These are phyloP conservation scores for Buddleja alternifolia DNA, from an alignment of 257 asterid genomes.

Conservation along the genomic window DNA sequence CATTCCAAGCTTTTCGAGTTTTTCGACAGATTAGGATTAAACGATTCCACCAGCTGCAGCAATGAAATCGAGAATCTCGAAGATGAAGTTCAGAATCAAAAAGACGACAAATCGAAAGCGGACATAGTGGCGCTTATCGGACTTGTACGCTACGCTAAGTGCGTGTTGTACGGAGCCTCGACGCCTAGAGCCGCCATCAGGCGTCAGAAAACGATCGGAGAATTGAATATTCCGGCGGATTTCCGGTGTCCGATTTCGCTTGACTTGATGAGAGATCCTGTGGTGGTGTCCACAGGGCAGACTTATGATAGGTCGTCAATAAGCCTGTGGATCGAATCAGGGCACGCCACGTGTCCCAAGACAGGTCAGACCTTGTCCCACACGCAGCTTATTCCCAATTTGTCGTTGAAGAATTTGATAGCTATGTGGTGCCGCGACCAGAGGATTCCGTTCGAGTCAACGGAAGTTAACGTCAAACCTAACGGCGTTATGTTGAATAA, in stretches of 20 bases:
- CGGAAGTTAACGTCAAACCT: constrained; percentile 43
- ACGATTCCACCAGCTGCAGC: constrained; percentile 62
- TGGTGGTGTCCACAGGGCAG: constrained; percentile 87
- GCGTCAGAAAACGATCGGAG: constrained; percentile 57
- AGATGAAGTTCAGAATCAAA: constrained; percentile 65
- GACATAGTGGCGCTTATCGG: constrained; percentile 69
- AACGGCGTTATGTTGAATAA: constrained; percentile 46
- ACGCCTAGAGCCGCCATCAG: constrained; percentile 49
- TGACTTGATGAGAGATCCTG: constrained; percentile 85
- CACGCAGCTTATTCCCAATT: constrained; percentile 58
- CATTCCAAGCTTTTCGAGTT: constrained; percentile 46
- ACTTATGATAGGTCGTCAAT: constrained; percentile 77
- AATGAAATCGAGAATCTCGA: constrained; percentile 76
- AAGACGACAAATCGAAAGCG: constrained; percentile 59
- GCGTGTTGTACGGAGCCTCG: constrained; percentile 88
- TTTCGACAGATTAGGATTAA: constrained; percentile 53
- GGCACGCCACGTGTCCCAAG: constrained; percentile 88
- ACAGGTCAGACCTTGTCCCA: constrained; percentile 77
- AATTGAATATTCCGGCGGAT: constrained; percentile 64
- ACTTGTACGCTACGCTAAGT: constrained; percentile 82
- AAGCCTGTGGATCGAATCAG: constrained; percentile 74
- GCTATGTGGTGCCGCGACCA: constrained; percentile 86
- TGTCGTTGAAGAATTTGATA: constrained; percentile 71
- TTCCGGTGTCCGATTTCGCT: constrained; percentile 85
- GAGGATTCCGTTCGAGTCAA: constrained; percentile 67